A percentile compares a stretch with the other conserved stretches of the same genome.
phyloP scores from a whole-genome alignment of 306 rosid genomes.

The Castanea mollissima region DNA sequence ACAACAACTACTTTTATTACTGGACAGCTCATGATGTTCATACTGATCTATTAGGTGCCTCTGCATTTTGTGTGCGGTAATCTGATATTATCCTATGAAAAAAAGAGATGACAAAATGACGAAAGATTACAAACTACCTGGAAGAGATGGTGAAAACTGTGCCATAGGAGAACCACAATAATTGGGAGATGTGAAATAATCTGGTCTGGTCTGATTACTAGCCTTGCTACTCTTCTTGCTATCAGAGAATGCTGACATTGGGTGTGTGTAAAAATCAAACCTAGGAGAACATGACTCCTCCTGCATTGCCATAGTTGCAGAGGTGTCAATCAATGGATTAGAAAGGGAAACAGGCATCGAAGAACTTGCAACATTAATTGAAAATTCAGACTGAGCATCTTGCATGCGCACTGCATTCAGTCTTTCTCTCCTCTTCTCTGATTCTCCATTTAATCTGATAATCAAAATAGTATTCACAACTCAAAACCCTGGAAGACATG shows the following conservation, averaged over 20 bases:
- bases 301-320: slow-evolving; percentile 23
- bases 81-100: background rate
- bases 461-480: slow-evolving; percentile 2
- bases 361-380: slow-evolving; percentile 23
- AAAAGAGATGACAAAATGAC: background rate
- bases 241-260: slow-evolving; percentile 79
- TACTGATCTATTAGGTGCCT: too few relatives aligned
- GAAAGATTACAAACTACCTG: slow-evolving; percentile 37
- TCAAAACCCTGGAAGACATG: background rate
- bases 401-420: slow-evolving; percentile 71
- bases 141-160: slow-evolving; percentile 36
- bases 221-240: slow-evolving; percentile 37
- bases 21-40: too few relatives aligned
- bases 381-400: slow-evolving; percentile 51
- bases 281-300: slow-evolving; percentile 45
- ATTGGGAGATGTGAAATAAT: slow-evolving; percentile 38
- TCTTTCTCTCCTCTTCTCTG: slow-evolving; percentile 77
- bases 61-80: background rate
- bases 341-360: slow-evolving; percentile 48
- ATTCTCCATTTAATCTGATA: slow-evolving; percentile 62
- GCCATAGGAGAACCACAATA: slow-evolving; percentile 28
- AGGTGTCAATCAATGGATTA: slow-evolving; percentile 63
- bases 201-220: slow-evolving; percentile 24
- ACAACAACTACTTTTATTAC: too few relatives aligned
- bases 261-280: slow-evolving; percentile 86